phyloP scores from a whole-genome alignment of 2,329 filamentous ascomycete species.

The Trichophyton simii region DNA sequence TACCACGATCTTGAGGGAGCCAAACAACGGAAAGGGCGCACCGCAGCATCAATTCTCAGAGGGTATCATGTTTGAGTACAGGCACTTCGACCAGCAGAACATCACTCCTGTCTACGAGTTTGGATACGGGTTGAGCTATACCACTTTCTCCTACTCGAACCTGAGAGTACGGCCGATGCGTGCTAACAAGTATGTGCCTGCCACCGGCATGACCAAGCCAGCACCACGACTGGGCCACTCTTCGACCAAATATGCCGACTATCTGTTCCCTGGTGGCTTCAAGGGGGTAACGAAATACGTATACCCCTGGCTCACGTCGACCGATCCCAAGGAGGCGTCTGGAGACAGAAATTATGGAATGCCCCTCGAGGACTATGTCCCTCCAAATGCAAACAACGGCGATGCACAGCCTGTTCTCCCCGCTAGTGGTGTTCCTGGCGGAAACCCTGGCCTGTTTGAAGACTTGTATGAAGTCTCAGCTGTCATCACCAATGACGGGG shows the following conservation, averaged over 20 bases:
- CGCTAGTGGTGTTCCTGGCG: constrained; percentile 47
- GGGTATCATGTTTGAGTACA: constrained; percentile 48
- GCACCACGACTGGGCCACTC: constrained; percentile 42
- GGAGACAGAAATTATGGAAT: constrained; percentile 44
- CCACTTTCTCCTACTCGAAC: constrained; percentile 45
- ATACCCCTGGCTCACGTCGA: constrained; percentile 53
- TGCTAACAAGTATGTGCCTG: constrained; percentile 40
- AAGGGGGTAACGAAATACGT: constrained; percentile 44
- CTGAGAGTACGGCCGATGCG: constrained; percentile 37
- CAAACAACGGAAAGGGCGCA: constrained; percentile 44
- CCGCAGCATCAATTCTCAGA: constrained; percentile 50
- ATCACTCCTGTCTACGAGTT: constrained; percentile 48
- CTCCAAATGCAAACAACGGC: constrained; percentile 39
- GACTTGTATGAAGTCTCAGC: constrained; percentile 38
- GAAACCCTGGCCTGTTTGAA: constrained; percentile 45
- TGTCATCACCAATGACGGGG: constrained; percentile 41
- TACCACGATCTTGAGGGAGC: constrained; percentile 43
- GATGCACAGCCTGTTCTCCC: constrained; percentile 44
- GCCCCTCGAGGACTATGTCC: constrained; percentile 38
- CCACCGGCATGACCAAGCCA: constrained; percentile 39
- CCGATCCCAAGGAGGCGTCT: constrained; percentile 40
- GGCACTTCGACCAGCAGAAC: constrained; percentile 38
- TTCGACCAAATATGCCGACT: constrained; percentile 38
- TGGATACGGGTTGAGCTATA: constrained; percentile 48
- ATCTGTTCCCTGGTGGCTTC: constrained; percentile 44